Conservation (phyloP, 1,284 basidiomycete species). For the Xerocomus minutiporus region DNA sequence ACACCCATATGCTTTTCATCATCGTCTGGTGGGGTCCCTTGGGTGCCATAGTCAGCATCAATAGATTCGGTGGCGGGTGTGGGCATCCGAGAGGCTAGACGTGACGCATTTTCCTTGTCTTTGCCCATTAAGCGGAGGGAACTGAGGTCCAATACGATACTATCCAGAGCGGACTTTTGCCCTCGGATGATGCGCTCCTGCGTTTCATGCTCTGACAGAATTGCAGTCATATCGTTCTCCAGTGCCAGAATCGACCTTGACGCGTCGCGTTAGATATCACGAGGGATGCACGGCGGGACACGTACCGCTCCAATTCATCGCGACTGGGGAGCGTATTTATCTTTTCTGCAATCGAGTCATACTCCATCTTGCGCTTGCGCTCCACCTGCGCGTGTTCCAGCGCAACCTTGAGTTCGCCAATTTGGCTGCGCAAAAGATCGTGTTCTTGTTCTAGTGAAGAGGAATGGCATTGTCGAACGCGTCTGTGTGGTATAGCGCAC, state of each 20-base stretch:
- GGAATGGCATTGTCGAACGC: not conserved
- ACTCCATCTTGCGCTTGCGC: conserved; percentile 74
- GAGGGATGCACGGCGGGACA: conserved; percentile 11
- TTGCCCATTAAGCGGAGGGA: conserved; percentile 63
- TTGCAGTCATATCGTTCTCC: conserved; percentile 73
- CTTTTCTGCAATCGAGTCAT: conserved; percentile 76
- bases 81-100: conserved; percentile 38
- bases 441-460: conserved; percentile 59
- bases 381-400: conserved; percentile 73
- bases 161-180: conserved; percentile 64
- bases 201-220: conserved; percentile 66
- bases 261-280: not conserved
- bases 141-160: conserved; percentile 57
- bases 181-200: conserved; percentile 61
- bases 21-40: conserved; percentile 27
- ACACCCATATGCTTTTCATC: conserved; percentile 41
- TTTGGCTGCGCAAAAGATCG: conserved; percentile 58
- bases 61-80: conserved; percentile 48
- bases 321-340: conserved; percentile 72
- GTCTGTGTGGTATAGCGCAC: conserved; percentile 20
- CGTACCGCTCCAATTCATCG: conserved; percentile 68
- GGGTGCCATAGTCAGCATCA: conserved; percentile 25
- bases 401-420: conserved; percentile 67
- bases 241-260: conserved; percentile 61
- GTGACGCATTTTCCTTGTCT: conserved; percentile 48